Percentiles rank a stretch among this genome's conserved stretches.
phyloP scores from a whole-genome alignment of 2,329 filamentous ascomycete species.

The Aspergillus jensenii region DNA sequence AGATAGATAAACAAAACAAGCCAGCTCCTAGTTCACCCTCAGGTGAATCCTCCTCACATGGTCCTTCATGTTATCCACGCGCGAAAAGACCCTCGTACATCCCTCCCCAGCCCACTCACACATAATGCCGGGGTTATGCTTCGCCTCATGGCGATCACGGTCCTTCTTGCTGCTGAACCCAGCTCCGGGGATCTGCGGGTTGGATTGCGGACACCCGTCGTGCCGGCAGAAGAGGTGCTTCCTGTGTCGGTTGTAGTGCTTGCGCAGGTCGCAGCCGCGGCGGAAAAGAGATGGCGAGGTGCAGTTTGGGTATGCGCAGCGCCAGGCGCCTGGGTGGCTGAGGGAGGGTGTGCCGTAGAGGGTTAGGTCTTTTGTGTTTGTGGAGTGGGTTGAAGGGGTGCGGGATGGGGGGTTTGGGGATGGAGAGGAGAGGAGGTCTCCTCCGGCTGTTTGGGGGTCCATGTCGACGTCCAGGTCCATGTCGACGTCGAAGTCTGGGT shows the following conservation, averaged over 20 bases:
- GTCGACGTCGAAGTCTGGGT: not conserved
- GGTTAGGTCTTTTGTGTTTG: constrained; percentile 24
- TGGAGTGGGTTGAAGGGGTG: not conserved
- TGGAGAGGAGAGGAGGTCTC: not conserved
- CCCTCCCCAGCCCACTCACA: constrained; percentile 55
- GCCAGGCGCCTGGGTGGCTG: constrained; percentile 49
- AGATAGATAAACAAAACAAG: not conserved
- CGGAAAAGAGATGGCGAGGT: constrained; percentile 59
- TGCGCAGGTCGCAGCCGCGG: constrained; percentile 61
- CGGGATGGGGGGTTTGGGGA: constrained; percentile 6
- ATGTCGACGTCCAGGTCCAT: constrained; percentile 3
- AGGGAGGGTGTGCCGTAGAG: constrained; percentile 32
- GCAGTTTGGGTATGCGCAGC: constrained; percentile 59
- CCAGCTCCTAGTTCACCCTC: constrained; percentile 14
- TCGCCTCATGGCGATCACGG: constrained; percentile 60
- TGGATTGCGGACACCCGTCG: constrained; percentile 59
- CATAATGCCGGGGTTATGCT: constrained; percentile 60
- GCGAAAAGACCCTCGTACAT: constrained; percentile 59
- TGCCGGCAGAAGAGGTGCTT: constrained; percentile 63
- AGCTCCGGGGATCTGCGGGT: constrained; percentile 55
- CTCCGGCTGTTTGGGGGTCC: not conserved
- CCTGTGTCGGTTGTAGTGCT: constrained; percentile 63
- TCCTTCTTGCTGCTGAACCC: constrained; percentile 66
- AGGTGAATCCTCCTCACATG: constrained; percentile 47
- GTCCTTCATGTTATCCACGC: constrained; percentile 62